Base-by-base conservation (phyloP, 2,329 filamentous ascomycete species). In the Fusarium protoensiforme region DNA sequence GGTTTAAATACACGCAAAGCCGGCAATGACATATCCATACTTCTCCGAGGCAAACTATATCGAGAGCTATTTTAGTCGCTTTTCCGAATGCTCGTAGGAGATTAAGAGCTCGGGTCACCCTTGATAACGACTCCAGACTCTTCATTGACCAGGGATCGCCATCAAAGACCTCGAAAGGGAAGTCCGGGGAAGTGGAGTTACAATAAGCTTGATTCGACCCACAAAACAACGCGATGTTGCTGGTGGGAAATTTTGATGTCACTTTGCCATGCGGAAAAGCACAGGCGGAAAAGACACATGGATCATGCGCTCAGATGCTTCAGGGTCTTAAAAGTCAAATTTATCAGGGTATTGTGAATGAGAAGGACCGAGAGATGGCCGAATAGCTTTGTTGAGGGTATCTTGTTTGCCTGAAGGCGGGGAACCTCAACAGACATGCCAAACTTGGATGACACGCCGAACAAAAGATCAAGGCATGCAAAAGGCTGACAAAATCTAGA, bases 161-260 rank as follows among this genome's bases (percentile, higher is more conserved):
- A 11, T 4, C 24, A 18, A 5, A 41, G 8, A 16, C 7, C 18
- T 14, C 27, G 6, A 43, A 24, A 43, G 31, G 5, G 20, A 27
- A 41, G 22, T 41, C 33, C 11, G 33, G 38, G 48, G 13, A 60
- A 48, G 46, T 35, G 63, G 66, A 65, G 66, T 39, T 39, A 3
- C 16, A 57, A 48, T 68, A 68, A 62, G 66, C 54, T 67, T 68
- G 53, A 61, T 27, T 6, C 5, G 53, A 41, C 51, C 48, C 57
- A 35, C 56, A 29, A n/a, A 67, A 36, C 5, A n/a, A 29, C 4
- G 27, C n/a, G 7, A 36, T 20, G 8, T 36, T 48, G 36, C 20
- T 66, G 56, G 65, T 68, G 66, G 63, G 59, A 51, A 61, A 66
- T 54, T 61, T 31, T 10, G 13, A 24, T 56, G 33, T 14, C 51